phyloP scores from a whole-genome alignment of 148 eudicot genomes.

The Diospyros lotus region DNA sequence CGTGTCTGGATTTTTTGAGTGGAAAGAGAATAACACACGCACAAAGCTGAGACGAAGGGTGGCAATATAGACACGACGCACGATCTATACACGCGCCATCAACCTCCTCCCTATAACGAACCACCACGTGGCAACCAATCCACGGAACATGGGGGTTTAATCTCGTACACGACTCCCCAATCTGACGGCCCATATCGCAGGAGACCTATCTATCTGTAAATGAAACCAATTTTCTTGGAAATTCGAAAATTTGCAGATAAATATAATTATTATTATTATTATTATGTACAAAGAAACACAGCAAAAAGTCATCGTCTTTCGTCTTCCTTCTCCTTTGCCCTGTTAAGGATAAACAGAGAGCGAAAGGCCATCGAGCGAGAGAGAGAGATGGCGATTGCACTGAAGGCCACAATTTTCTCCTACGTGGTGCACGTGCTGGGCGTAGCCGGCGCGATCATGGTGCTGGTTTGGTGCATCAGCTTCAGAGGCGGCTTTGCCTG shows the following conservation, averaged over 20 bases:
- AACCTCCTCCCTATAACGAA: background rate
- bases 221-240: too few relatives aligned
- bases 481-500: conserved; percentile 89
- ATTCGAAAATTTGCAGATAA: too few relatives aligned
- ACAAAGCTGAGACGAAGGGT: background rate
- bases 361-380: conserved; percentile 2
- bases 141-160: background rate
- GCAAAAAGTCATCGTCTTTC: background rate
- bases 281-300: too few relatives aligned
- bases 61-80: background rate
- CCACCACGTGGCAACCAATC: background rate
- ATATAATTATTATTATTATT: too few relatives aligned
- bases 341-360: background rate
- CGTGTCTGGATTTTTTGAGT: background rate
- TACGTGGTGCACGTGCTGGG: conserved; percentile 57
- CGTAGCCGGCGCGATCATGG: conserved; percentile 58
- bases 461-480: conserved; percentile 58
- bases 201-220: too few relatives aligned
- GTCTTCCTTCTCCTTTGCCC: too few relatives aligned
- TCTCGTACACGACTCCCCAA: background rate
- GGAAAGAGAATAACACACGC: too few relatives aligned
- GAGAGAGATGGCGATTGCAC: conserved; percentile 32
- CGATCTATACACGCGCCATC: background rate
- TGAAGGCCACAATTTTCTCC: conserved; percentile 38
- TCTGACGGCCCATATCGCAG: background rate